Evolutionary conservation across 106 monocot species (phyloP).

Genomic region (Phalaenopsis equestris): DNA sequence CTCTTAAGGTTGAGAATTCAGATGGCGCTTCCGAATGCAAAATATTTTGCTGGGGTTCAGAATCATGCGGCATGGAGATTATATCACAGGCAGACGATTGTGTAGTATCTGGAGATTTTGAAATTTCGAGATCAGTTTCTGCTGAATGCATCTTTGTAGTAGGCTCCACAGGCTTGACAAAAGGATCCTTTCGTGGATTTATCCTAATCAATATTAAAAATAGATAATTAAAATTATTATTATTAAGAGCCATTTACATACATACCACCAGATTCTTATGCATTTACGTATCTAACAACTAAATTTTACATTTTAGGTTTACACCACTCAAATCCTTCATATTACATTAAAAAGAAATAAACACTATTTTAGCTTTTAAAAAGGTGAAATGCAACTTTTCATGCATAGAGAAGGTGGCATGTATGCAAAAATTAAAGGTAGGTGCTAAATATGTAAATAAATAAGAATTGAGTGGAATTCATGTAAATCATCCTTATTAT

Average conservation of each 20-base stretch:
- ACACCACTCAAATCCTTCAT: no score
- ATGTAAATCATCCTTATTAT: neutral
- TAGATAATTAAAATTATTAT: neutral
- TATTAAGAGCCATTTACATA: no score
- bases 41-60: neutral
- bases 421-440: no score
- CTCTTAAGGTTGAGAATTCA: slow-evolving; percentile 9
- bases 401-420: no score
- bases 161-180: slow-evolving; percentile 22
- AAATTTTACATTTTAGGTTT: no score
- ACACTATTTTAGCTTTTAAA: no score
- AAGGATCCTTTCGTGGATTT: slow-evolving; percentile 34
- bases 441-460: no score
- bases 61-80: neutral
- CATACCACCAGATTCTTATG: no score
- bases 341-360: no score
- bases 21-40: neutral
- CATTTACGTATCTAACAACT: no score
- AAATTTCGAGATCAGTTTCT: slow-evolving; percentile 1
- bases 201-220: slow-evolving; percentile 32
- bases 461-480: no score
- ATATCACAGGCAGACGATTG: neutral
- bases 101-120: neutral
- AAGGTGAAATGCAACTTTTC: no score
- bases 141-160: slow-evolving; percentile 5